Conservation (phyloP, 2,329 filamentous ascomycete genomes). For the Penicillium hesseltinei region DNA sequence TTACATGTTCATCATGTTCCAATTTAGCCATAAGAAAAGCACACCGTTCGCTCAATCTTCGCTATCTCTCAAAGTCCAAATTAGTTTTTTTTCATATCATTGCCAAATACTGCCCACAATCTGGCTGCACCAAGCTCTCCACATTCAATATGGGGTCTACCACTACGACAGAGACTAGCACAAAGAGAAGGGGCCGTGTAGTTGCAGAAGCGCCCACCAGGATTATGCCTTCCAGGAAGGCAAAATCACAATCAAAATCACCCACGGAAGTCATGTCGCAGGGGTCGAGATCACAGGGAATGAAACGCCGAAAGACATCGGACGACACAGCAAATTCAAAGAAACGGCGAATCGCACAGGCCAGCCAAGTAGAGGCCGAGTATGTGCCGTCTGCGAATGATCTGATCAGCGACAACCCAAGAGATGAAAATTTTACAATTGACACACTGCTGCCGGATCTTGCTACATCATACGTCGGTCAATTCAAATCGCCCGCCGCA, state of each 20-base stretch:
- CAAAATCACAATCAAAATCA: neutral
- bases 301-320: neutral
- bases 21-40: neutral
- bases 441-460: neutral
- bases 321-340: neutral
- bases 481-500: neutral
- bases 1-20: neutral
- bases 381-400: neutral
- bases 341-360: neutral
- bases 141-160: neutral
- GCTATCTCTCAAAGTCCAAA: neutral
- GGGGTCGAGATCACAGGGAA: neutral
- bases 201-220: neutral
- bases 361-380: neutral
- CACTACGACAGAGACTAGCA: neutral
- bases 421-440: neutral
- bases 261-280: neutral
- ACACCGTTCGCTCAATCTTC: neutral
- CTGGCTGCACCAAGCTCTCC: neutral
- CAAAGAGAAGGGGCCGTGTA: neutral
- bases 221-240: neutral
- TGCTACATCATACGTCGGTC: neutral
- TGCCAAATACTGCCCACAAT: neutral
- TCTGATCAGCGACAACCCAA: neutral
- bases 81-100: neutral